Evolutionary conservation across 1,139 yeast species (phyloP), one percentile per base, ranked within the genome.

Genomic region (Yarrowia galli): DNA sequence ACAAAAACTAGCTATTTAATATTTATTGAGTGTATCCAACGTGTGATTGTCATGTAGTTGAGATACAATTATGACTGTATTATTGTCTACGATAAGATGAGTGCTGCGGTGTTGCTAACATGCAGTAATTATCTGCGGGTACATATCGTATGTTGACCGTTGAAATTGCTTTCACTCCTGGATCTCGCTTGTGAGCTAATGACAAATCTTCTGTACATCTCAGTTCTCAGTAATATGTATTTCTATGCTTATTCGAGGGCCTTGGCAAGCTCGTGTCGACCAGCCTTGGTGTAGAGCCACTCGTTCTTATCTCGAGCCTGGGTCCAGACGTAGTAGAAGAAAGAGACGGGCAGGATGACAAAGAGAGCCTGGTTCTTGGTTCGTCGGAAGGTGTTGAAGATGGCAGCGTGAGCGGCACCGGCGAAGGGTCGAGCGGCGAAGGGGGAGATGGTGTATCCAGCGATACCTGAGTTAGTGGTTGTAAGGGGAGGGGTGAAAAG

Each of bases 361-460:
- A 83, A 95, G 75, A 95, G 82, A 72, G 88, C 86, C 84, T 95
- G 98, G 78, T 89, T 84, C 83, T 87, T 91, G 75, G 89, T 88
- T 86, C 99, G 91, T 86, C 99, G 92, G 86, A 91, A 91, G 65
- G 91, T 87, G 88, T 96, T 95, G 89, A 91, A 93, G 74, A 93
- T 81, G 69, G 97, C 92, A 80, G 87, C 88, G 84, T 93, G 87
- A 75, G 89, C 85, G 74, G 89, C 87, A 73, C 97, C 97, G 80
- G 89, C 89, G 79, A 95, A 84, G 70, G 98, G 98, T 80, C 87
- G 89, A 81, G 96, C 96, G 70, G 97, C 98, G 75, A 85, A 91
- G 71, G 98, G 97, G 71, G 99, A 90, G 71, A 95, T 93, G 69
- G 97, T 84, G 84, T 95, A 96, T 68, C 78, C 74, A 67, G 74